Evolutionary conservation across 176 grass and related monocot genomes (phyloP).

Genomic region (Ananas comosus): DNA sequence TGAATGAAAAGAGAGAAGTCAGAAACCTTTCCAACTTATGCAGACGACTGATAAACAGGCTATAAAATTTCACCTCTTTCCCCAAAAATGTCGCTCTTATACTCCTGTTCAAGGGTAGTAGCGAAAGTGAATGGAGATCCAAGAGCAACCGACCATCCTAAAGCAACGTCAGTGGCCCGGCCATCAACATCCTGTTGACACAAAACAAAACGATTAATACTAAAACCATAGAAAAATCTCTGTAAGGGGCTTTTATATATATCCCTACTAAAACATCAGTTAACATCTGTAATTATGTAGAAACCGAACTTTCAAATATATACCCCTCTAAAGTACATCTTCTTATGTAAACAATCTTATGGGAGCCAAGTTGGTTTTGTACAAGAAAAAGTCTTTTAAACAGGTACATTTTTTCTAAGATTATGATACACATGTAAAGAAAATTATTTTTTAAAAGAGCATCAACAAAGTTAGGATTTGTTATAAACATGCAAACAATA

Average conservation of each 20-base stretch:
- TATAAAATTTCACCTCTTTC: constrained; percentile 39
- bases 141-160: constrained; percentile 79
- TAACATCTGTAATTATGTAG: background rate
- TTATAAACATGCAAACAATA: background rate
- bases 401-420: too few species aligned
- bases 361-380: too few species aligned
- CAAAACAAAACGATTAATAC: background rate
- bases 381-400: too few species aligned
- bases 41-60: background rate
- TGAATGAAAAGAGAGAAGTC: constrained; percentile 12
- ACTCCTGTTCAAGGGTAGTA: background rate
- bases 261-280: background rate
- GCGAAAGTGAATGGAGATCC: constrained; percentile 42
- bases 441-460: too few species aligned
- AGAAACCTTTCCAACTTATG: background rate
- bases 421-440: too few species aligned
- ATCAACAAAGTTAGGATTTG: background rate
- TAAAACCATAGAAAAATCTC: background rate
- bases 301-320: too few species aligned
- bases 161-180: constrained; percentile 70
- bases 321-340: too few species aligned
- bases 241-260: background rate
- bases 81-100: constrained; percentile 52
- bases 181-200: constrained; percentile 60
- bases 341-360: too few species aligned